phyloP scores from a whole-genome alignment of 495 filamentous ascomycete genomes.

The Aspergillus heteromorphus region DNA sequence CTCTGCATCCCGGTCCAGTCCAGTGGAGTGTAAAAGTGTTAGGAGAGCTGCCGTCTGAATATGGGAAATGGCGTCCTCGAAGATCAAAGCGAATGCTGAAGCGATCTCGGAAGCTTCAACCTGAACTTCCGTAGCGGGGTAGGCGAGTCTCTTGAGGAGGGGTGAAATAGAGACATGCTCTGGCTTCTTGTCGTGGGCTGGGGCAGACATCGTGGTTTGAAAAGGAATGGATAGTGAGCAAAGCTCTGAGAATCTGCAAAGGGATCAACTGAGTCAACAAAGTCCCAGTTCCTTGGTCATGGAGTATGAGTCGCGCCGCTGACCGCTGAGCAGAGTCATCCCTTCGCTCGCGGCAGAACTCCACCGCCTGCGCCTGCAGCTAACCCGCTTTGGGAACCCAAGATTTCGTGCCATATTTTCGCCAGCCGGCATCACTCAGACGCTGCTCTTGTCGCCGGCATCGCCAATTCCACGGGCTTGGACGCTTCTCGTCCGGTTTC shows the following conservation, averaged over 20 bases:
- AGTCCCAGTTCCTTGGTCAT: not conserved
- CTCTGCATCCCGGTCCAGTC: slow-evolving; percentile 67
- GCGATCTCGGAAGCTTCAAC: slow-evolving; percentile 80
- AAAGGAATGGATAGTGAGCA: not conserved
- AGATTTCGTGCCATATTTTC: slow-evolving; percentile 20
- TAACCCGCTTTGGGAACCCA: slow-evolving; percentile 16
- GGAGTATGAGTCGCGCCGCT: not conserved
- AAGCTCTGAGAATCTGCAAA: not conserved
- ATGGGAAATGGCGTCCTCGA: slow-evolving; percentile 74
- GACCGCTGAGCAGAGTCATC: slow-evolving; percentile 1
- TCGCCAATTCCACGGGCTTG: slow-evolving; percentile 8
- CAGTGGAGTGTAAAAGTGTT: slow-evolving; percentile 83
- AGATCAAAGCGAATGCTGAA: slow-evolving; percentile 78
- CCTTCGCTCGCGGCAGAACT: slow-evolving; percentile 17
- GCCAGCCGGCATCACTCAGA: slow-evolving; percentile 3
- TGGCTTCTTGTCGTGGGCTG: slow-evolving; percentile 21
- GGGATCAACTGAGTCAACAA: not conserved
- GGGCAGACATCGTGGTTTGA: slow-evolving; percentile 15
- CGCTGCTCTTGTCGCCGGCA: slow-evolving; percentile 5
- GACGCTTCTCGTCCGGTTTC: not conserved
- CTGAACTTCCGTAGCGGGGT: slow-evolving; percentile 52
- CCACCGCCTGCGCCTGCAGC: slow-evolving; percentile 17
- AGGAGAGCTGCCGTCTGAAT: slow-evolving; percentile 81
- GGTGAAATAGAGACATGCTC: slow-evolving; percentile 67
- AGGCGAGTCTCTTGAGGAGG: slow-evolving; percentile 70